phyloP scores from a whole-genome alignment of 2,329 filamentous ascomycete genomes.

The Thelonectria blattea region DNA sequence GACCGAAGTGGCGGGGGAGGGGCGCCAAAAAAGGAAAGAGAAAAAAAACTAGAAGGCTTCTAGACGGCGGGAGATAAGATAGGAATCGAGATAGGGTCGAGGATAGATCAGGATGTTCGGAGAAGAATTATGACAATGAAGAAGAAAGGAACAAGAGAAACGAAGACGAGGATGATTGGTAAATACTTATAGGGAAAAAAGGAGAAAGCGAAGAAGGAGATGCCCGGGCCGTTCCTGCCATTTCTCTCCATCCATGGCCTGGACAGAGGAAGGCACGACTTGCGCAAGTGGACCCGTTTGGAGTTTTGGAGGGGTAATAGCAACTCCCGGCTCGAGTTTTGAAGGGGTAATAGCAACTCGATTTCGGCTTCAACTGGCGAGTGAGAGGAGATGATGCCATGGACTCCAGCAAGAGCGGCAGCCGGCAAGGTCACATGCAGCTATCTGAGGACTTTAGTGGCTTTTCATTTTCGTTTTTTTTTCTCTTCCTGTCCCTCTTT shows the following conservation, averaged over 20 bases:
- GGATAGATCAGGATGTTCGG: neutral
- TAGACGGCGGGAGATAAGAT: neutral
- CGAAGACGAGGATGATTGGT: neutral
- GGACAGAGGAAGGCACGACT: slow-evolving; percentile 23
- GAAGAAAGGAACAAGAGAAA: neutral
- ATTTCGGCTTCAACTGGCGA: slow-evolving; percentile 35
- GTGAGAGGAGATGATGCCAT: slow-evolving; percentile 27
- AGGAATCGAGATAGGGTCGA: neutral
- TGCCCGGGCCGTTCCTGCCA: neutral
- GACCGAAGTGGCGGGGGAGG: slow-evolving; percentile 1
- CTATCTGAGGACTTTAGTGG: slow-evolving; percentile 1
- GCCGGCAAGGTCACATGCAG: slow-evolving; percentile 17
- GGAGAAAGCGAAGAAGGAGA: slow-evolving; percentile 9
- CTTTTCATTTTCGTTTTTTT: neutral
- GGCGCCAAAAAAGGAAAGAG: neutral
- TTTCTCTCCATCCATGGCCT: slow-evolving; percentile 18
- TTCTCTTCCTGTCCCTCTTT: neutral
- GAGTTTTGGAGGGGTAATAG: slow-evolving; percentile 39
- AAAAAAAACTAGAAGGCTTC: neutral
- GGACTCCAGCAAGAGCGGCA: slow-evolving; percentile 14
- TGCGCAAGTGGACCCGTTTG: slow-evolving; percentile 39
- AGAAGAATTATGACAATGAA: neutral
- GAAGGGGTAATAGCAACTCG: slow-evolving; percentile 42
- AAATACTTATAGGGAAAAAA: slow-evolving; percentile 11
- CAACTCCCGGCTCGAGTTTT: slow-evolving; percentile 33